Evolutionary conservation across 768 basidiomycete genomes (phyloP).

Genomic region (Fistulinella prunicolor): DNA sequence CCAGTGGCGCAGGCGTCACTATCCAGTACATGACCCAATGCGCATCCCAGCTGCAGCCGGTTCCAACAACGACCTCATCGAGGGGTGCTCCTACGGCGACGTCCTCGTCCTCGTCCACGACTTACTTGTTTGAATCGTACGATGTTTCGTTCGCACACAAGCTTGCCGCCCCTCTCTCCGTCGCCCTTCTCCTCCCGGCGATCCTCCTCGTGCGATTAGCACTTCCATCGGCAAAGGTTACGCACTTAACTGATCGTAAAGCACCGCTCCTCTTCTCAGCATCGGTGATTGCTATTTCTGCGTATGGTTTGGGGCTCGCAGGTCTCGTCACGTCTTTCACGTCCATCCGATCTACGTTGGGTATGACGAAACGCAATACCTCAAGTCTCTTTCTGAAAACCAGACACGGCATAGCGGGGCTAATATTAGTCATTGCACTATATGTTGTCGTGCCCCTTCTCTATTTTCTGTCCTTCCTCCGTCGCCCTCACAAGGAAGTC

Average conservation of each 20-base stretch:
- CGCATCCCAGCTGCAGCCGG: slow-evolving; percentile 38
- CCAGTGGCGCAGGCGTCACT: slow-evolving; percentile 65
- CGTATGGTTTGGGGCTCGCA: slow-evolving; percentile 59
- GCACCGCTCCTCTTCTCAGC: slow-evolving; percentile 35
- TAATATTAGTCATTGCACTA: slow-evolving; percentile 60
- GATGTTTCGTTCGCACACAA: slow-evolving; percentile 48
- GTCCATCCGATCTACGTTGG: slow-evolving; percentile 37
- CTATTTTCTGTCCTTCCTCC: slow-evolving; percentile 31
- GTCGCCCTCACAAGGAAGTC: slow-evolving; percentile 17
- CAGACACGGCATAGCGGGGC: slow-evolving; percentile 59
- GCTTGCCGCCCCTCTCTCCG: slow-evolving; percentile 45
- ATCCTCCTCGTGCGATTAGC: slow-evolving; percentile 43
- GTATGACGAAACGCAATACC: slow-evolving; percentile 32
- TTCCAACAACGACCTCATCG: slow-evolving; percentile 24
- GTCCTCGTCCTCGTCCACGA: slow-evolving; percentile 16
- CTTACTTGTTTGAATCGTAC: slow-evolving; percentile 30
- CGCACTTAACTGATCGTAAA: slow-evolving; percentile 20
- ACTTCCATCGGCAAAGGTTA: slow-evolving; percentile 33
- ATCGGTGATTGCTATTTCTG: slow-evolving; percentile 40
- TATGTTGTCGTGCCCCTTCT: slow-evolving; percentile 52
- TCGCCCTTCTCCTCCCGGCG: slow-evolving; percentile 43
- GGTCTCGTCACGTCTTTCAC: slow-evolving; percentile 66
- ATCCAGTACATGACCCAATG: slow-evolving; percentile 60
- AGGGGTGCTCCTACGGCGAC: slow-evolving; percentile 13
- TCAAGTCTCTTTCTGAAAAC: slow-evolving; percentile 47